Base-by-base conservation (phyloP, 2,329 filamentous ascomycete species). In the Trichoderma atrobrunneum region DNA sequence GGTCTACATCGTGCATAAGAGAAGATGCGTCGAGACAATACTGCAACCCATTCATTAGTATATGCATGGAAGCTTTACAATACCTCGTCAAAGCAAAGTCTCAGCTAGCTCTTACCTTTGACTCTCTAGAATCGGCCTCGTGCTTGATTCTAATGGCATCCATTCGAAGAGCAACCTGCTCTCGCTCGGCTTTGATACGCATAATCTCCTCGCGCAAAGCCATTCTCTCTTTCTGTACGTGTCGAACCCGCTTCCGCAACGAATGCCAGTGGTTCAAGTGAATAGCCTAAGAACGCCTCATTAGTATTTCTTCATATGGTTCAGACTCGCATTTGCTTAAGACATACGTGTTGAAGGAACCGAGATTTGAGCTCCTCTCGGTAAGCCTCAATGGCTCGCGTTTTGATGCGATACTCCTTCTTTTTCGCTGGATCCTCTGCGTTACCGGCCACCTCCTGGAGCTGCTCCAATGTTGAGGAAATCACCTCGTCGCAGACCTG, bases 401-500 rank as follows among this genome's bases (percentile, higher is more conserved):
- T 82, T 77, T 90, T 90, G 14, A 86, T 85, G 62, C 84, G 83
- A 16, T 84, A 85, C 74, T 90, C 88, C 70, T 86, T 86, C 76
- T 85, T 87, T 71, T 83, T 82, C 0, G 83, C 82, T 16, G 83
- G 76, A 32, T 87, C 84, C 28, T 85, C 83, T 1, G 83, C 84
- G 5, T 76, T 78, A 0, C 72, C 70, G 5, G 77, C 65, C 11
- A 83, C 80, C 36, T 86, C 83, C 57, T 85, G 81, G 2, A 90
- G 78, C 62, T 84, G 84, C 1, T 81, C 80, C 36, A 90, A 77
- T 16, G 83, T 86, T 3, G 83, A 80, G n/a, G 83, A 84, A 24
- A 90, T 82, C 36, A 90, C 84, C 76, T 91, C 89, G 39, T 89
- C 85, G 76, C 88, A 91, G 16, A 91, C 84, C 74, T 90, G 86